Conservation (phyloP, 345 rosid species). For the Cardiospermum halicacabum region DNA sequence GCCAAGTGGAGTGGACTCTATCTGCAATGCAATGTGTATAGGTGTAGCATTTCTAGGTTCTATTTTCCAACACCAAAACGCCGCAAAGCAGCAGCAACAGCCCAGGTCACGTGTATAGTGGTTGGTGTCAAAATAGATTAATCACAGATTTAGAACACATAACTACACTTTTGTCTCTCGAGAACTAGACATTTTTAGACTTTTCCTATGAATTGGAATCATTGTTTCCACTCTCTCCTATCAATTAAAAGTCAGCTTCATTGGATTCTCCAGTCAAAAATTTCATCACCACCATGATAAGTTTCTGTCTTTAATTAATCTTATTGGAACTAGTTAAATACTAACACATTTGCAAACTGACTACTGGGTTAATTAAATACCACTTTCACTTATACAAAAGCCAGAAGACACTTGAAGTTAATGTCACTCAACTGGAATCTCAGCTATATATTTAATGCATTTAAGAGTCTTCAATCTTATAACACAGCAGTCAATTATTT, state of each 20-base stretch:
- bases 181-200: conserved; percentile 31
- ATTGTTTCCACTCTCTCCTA: conserved; percentile 22
- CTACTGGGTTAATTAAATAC: background rate
- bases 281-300: conserved; percentile 8
- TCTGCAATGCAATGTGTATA: no score
- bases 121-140: no score
- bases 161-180: conserved; percentile 24
- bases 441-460: background rate
- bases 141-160: conserved; percentile 18
- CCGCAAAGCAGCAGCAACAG: conserved; percentile 22
- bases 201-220: conserved; percentile 26
- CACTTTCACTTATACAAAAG: background rate
- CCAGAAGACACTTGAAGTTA: background rate
- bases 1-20: no score
- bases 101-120: conserved; percentile 21
- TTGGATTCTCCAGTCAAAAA: conserved; percentile 19
- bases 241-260: conserved; percentile 12
- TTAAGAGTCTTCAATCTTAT: background rate
- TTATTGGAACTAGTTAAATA: conserved; percentile 9
- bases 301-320: background rate
- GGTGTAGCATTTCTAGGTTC: no score
- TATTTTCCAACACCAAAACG: conserved; percentile 1
- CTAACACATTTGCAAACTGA: no score
- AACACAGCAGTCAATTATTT: no score
- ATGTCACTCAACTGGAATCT: background rate